Evolutionary conservation across 805 yeast genomes (phyloP).

Genomic region (Yamadazyma sp.): DNA sequence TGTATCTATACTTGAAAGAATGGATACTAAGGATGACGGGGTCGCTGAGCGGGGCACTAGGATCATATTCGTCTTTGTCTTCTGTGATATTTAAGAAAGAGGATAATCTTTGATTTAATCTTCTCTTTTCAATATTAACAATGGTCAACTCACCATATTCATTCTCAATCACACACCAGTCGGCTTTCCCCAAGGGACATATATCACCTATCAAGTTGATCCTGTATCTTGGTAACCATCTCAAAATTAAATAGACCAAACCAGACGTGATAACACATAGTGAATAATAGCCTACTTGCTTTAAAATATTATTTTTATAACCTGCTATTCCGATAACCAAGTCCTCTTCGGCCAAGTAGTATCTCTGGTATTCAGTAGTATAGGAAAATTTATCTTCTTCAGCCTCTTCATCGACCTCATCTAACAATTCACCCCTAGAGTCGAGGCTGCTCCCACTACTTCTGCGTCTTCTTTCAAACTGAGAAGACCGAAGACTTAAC

Average conservation of each 20-base stretch:
- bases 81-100: constrained; percentile 51
- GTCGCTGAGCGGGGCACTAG: constrained; percentile 33
- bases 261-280: constrained; percentile 67
- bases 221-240: constrained; percentile 85
- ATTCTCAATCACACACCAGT: constrained; percentile 92
- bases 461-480: constrained; percentile 17
- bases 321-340: constrained; percentile 94
- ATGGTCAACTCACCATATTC: constrained; percentile 84
- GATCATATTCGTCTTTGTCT: constrained; percentile 22
- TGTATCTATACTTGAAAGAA: constrained; percentile 77
- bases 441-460: constrained; percentile 11
- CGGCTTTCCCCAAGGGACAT: constrained; percentile 75
- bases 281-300: constrained; percentile 48
- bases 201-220: constrained; percentile 64
- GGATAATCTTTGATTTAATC: constrained; percentile 73
- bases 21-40: constrained; percentile 71
- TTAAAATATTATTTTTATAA: constrained; percentile 54
- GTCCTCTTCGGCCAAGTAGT: constrained; percentile 94
- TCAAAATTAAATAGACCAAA: constrained; percentile 62
- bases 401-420: constrained; percentile 11
- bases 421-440: constrained; percentile 17
- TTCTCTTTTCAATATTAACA: constrained; percentile 51
- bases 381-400: constrained; percentile 19
- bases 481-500: constrained; percentile 11
- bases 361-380: constrained; percentile 59